Evolutionary conservation across 106 monocot genomes (phyloP).

Genomic region (Gastrodia elata): DNA sequence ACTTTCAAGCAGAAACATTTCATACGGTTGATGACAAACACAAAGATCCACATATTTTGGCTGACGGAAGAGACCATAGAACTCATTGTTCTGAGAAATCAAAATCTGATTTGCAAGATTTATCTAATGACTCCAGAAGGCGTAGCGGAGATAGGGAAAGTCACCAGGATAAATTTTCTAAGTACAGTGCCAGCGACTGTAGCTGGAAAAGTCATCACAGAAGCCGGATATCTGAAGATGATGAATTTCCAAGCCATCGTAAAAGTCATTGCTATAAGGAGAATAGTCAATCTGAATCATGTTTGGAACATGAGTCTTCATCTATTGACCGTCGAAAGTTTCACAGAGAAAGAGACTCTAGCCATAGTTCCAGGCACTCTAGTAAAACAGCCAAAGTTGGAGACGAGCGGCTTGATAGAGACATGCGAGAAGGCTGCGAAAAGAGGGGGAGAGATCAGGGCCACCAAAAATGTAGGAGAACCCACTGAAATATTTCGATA

Average conservation of each 20-base stretch:
- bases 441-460: not conserved
- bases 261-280: not conserved
- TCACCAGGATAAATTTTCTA: not conserved
- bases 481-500: not conserved
- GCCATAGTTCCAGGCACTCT: not conserved
- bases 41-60: not conserved
- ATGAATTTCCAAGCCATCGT: not conserved
- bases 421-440: not conserved
- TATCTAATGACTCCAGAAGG: not conserved
- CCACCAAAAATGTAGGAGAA: not conserved
- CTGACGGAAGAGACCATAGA: not conserved
- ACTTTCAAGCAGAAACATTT: not conserved
- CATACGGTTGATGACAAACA: not conserved
- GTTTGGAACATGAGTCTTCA: not conserved
- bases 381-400: not conserved
- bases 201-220: not conserved
- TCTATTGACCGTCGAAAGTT: not conserved
- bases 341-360: not conserved
- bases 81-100: conserved; percentile 3
- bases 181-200: conserved; percentile 2
- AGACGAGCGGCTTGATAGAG: not conserved
- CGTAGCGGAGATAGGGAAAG: not conserved
- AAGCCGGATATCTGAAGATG: not conserved
- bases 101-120: conserved; percentile 2
- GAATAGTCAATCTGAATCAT: not conserved